Evolutionary conservation across 306 rosid species (phyloP).

Genomic region (Boehmeria nivea): DNA sequence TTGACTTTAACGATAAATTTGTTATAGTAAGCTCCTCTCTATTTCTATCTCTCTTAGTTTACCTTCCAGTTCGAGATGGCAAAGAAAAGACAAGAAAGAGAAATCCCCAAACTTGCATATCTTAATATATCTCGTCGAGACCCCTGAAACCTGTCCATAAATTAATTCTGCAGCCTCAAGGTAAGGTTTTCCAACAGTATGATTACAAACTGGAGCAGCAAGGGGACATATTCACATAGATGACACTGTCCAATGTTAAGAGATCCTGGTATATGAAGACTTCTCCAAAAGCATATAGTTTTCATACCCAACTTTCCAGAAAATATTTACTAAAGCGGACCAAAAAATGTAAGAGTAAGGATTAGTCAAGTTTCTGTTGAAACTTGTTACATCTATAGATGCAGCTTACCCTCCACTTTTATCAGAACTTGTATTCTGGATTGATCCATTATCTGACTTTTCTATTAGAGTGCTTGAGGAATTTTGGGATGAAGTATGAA

Average conservation of each 20-base stretch:
- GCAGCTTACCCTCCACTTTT: constrained; percentile 50
- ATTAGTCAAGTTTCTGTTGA: neutral
- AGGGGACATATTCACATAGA: constrained; percentile 6
- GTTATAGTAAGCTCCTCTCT: constrained; percentile 4
- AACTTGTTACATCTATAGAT: constrained; percentile 10
- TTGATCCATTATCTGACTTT: constrained; percentile 25
- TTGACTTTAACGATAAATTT: neutral
- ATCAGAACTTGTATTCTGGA: constrained; percentile 28
- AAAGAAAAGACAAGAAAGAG: constrained; percentile 78
- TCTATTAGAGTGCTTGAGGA: constrained; percentile 38
- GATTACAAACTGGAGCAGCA: constrained; percentile 8
- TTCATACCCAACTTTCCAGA: constrained; percentile 2
- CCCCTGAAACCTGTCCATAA: constrained; percentile 94
- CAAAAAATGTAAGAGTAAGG: neutral
- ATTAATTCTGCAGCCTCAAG: constrained; percentile 58
- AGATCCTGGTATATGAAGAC: neutral
- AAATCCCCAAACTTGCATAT: constrained; percentile 88
- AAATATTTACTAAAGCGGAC: neutral
- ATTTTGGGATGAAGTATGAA: constrained; percentile 31
- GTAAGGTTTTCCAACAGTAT: constrained; percentile 26
- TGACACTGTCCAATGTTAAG: no score
- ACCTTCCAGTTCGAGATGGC: constrained; percentile 87
- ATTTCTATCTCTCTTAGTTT: neutral
- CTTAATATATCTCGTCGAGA: constrained; percentile 78
- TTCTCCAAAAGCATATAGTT: neutral